Conservation (phyloP, 1,284 basidiomycete species). For the Vanrija humicola region DNA sequence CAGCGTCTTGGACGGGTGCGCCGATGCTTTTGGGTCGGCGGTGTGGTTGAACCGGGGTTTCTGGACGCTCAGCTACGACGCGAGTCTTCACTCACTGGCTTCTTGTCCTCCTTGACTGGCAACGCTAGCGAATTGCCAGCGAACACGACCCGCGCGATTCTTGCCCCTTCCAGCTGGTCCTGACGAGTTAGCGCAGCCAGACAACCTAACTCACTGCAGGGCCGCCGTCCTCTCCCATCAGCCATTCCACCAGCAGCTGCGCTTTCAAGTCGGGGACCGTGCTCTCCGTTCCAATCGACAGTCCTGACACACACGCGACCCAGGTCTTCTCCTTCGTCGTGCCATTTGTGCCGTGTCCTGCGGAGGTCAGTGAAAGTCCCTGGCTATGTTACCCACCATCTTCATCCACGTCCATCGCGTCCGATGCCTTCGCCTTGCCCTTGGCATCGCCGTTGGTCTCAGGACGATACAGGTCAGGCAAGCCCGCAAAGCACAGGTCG, state of each 20-base stretch:
- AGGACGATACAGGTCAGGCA: constrained; percentile 60
- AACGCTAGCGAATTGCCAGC: constrained; percentile 78
- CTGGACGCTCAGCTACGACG: constrained; percentile 20
- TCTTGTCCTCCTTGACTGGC: constrained; percentile 54
- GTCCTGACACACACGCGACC: constrained; percentile 79
- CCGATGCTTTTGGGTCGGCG: constrained; percentile 55
- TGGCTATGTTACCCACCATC: neutral
- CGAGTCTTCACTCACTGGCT: constrained; percentile 53
- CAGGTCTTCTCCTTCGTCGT: constrained; percentile 55
- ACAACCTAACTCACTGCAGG: constrained; percentile 50
- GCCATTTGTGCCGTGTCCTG: constrained; percentile 1
- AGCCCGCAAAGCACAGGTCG: constrained; percentile 80
- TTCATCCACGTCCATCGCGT: constrained; percentile 25
- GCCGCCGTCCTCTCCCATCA: constrained; percentile 77
- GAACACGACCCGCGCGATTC: constrained; percentile 75
- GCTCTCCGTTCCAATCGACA: constrained; percentile 60
- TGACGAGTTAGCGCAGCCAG: constrained; percentile 14
- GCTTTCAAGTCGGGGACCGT: constrained; percentile 65
- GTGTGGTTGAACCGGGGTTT: constrained; percentile 49
- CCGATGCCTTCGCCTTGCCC: constrained; percentile 42
- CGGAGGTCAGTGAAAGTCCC: too few species aligned
- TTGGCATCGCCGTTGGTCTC: constrained; percentile 29
- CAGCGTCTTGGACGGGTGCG: constrained; percentile 68
- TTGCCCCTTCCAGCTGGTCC: constrained; percentile 63
- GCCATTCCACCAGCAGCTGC: constrained; percentile 79